These are phyloP conservation scores for Pseudogymnoascus sp. DNA, from an alignment of 2,329 filamentous ascomycete species.

Conservation along the genomic window DNA sequence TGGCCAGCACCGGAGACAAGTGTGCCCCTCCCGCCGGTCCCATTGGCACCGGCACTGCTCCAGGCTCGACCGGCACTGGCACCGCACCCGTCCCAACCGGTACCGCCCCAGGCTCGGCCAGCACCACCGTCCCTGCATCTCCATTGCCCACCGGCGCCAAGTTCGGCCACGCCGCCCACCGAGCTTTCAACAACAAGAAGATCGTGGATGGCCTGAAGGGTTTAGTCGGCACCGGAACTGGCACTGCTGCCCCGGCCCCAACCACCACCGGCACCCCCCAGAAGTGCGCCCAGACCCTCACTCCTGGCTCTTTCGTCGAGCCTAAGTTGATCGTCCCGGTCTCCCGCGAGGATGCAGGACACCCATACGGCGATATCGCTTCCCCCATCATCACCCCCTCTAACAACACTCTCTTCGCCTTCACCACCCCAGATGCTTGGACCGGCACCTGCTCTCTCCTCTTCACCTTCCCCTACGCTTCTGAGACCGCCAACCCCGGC, in stretches of 20 bases:
- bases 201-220: neutral
- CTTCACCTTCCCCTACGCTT: conserved; percentile 29
- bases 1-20: conserved; percentile 13
- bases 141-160: neutral
- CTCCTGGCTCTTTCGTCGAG: conserved; percentile 20
- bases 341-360: conserved; percentile 19
- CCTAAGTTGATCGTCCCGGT: conserved; percentile 28
- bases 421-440: conserved; percentile 25
- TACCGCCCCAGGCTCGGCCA: neutral
- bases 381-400: conserved; percentile 23
- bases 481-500: conserved; percentile 19
- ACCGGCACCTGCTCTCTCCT: conserved; percentile 26
- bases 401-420: conserved; percentile 28
- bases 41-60: conserved; percentile 1
- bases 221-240: neutral
- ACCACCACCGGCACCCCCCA: conserved; percentile 5
- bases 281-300: conserved; percentile 24
- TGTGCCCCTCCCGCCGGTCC: conserved; percentile 5
- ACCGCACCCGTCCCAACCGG: neutral
- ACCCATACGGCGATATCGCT: conserved; percentile 21
- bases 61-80: neutral
- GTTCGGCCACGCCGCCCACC: neutral
- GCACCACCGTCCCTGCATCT: conserved; percentile 5
- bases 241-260: neutral
- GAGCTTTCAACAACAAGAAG: conserved; percentile 6